Conservation (phyloP, 257 asterid genomes). For the Ocimum tenuiflorum region DNA sequence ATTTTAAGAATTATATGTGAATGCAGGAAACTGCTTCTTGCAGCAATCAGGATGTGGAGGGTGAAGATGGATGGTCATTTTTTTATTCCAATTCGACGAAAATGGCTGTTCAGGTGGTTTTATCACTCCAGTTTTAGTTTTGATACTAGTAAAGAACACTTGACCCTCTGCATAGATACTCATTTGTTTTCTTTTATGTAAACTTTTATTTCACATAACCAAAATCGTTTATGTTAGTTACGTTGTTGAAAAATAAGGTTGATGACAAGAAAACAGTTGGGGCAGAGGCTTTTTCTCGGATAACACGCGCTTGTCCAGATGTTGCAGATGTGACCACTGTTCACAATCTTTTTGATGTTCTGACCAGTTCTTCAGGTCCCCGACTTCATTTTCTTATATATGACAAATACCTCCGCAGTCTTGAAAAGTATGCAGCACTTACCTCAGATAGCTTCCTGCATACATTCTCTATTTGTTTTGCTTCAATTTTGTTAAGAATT, state of each 20-base stretch:
- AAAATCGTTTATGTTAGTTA: slow-evolving; percentile 20
- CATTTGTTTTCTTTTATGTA: slow-evolving; percentile 10
- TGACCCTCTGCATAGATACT: not conserved
- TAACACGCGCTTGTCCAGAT: slow-evolving; percentile 75
- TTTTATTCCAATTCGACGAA: slow-evolving; percentile 71
- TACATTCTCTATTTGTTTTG: not conserved
- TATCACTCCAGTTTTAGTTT: not conserved
- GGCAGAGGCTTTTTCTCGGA: slow-evolving; percentile 80
- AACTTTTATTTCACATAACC: slow-evolving; percentile 11
- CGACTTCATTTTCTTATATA: slow-evolving; percentile 81
- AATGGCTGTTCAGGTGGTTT: slow-evolving; percentile 84
- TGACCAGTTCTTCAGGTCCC: slow-evolving; percentile 57
- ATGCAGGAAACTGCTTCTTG: slow-evolving; percentile 43
- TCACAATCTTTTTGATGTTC: slow-evolving; percentile 78
- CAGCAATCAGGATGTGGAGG: slow-evolving; percentile 52
- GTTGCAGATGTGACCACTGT: slow-evolving; percentile 75
- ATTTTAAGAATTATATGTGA: slow-evolving; percentile 4
- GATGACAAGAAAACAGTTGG: slow-evolving; percentile 84
- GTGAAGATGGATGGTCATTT: slow-evolving; percentile 71
- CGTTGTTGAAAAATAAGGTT: slow-evolving; percentile 45
- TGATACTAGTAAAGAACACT: slow-evolving; percentile 4
- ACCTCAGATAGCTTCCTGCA: slow-evolving; percentile 21
- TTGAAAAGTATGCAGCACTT: slow-evolving; percentile 65
- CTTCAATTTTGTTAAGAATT: not conserved
- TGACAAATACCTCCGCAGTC: slow-evolving; percentile 77